phyloP scores from a whole-genome alignment of 768 basidiomycete species.

The Coprinopsis sp. region DNA sequence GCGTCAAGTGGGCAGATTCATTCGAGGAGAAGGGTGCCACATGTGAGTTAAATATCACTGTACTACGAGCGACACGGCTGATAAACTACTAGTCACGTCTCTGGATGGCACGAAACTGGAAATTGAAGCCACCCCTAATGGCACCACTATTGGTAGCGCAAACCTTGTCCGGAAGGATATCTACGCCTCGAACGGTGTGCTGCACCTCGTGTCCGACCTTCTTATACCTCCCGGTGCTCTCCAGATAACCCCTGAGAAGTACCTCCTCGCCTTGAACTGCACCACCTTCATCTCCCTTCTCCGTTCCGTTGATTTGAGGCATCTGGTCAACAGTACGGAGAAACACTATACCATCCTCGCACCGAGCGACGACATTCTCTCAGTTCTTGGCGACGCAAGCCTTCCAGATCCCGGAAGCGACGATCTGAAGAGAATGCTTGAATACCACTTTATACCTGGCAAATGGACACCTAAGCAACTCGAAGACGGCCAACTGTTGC shows the following conservation, averaged over 20 bases:
- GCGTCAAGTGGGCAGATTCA: constrained; percentile 64
- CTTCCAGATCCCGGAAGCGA: constrained; percentile 62
- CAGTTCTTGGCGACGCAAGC: constrained; percentile 45
- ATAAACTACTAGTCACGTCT: constrained; percentile 54
- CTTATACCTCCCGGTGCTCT: constrained; percentile 75
- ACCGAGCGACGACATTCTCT: constrained; percentile 80
- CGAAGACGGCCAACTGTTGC: constrained; percentile 66
- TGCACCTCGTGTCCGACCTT: constrained; percentile 84
- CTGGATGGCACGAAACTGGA: constrained; percentile 64
- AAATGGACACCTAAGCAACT: constrained; percentile 69
- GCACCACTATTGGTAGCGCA: constrained; percentile 53
- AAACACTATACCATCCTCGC: constrained; percentile 85
- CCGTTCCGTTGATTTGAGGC: constrained; percentile 72
- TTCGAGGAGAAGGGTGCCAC: constrained; percentile 48
- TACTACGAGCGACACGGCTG: constrained; percentile 5
- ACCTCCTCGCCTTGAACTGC: constrained; percentile 88
- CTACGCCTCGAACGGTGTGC: constrained; percentile 91
- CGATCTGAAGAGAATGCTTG: constrained; percentile 67
- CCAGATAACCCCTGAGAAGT: constrained; percentile 89
- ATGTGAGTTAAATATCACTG: constrained; percentile 37
- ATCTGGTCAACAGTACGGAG: constrained; percentile 66
- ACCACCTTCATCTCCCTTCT: constrained; percentile 85
- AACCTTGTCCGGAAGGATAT: constrained; percentile 73
- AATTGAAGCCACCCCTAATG: constrained; percentile 49
- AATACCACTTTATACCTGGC: constrained; percentile 91